phyloP scores from a whole-genome alignment of 2,329 filamentous ascomycete species.

The Capronia epimyces region DNA sequence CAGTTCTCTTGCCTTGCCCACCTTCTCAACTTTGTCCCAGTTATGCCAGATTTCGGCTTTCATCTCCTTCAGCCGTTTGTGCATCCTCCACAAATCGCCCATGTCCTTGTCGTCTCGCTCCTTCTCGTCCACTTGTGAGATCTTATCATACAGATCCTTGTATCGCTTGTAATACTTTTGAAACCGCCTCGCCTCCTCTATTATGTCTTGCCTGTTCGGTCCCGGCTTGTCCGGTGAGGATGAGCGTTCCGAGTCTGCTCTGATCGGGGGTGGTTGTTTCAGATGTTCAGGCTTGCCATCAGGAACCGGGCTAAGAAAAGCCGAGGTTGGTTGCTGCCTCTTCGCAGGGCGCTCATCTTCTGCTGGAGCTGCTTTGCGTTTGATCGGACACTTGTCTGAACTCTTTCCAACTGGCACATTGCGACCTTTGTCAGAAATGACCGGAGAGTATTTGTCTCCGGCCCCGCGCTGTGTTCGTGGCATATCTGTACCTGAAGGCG shows the following conservation, averaged over 20 bases:
- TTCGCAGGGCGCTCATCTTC: conserved; percentile 31
- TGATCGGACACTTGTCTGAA: conserved; percentile 34
- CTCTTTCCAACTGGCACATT: conserved; percentile 19
- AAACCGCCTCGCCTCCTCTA: conserved; percentile 45
- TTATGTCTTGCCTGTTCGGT: conserved; percentile 36
- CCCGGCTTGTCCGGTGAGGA: conserved; percentile 33
- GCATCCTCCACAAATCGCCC: conserved; percentile 45
- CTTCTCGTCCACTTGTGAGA: conserved; percentile 38
- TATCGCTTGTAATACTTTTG: conserved; percentile 56
- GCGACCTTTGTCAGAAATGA: conserved; percentile 19
- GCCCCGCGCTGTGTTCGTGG: conserved; percentile 27
- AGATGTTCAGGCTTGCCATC: conserved; percentile 6
- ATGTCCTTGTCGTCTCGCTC: conserved; percentile 45
- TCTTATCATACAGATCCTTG: conserved; percentile 48
- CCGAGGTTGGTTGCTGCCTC: conserved; percentile 29
- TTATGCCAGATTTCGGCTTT: conserved; percentile 30
- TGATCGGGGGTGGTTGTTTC: conserved; percentile 12
- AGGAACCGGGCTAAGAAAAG: conserved; percentile 29
- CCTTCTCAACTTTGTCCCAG: conserved; percentile 26
- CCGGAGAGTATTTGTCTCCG: conserved; percentile 32
- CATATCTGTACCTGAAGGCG: conserved; percentile 33
- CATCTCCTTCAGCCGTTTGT: conserved; percentile 29
- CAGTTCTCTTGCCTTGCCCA: conserved; percentile 13
- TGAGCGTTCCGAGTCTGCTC: conserved; percentile 22
- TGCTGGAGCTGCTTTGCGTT: conserved; percentile 38